Evolutionary conservation across 225 moss, liverwort and hornwort genomes (phyloP).

Genomic region (Bryum argenteum): DNA sequence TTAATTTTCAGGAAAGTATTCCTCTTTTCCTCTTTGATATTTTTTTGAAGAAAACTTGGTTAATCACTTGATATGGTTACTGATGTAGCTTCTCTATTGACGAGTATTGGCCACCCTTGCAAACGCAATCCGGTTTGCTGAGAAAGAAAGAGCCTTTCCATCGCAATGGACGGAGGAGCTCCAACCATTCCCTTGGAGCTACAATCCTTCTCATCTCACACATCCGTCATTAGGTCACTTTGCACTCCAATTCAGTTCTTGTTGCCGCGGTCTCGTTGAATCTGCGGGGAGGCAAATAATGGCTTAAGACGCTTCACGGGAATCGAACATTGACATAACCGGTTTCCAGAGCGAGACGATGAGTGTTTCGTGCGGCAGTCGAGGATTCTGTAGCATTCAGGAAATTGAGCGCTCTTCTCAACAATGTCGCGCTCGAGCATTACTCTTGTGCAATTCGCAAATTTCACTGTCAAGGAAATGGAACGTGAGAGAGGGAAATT

Average conservation of each 20-base stretch:
- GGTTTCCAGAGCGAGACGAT: slow-evolving; percentile 27
- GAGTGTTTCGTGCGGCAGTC: slow-evolving; percentile 27
- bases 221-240: slow-evolving; percentile 6
- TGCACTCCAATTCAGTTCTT: neutral
- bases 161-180: slow-evolving; percentile 19
- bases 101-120: slow-evolving; percentile 7
- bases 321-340: neutral
- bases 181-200: slow-evolving; percentile 13
- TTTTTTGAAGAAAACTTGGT: no score
- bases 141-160: slow-evolving; percentile 1
- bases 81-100: no score
- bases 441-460: slow-evolving; percentile 9
- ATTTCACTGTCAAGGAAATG: slow-evolving; percentile 26
- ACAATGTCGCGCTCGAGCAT: slow-evolving; percentile 21
- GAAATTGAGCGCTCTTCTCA: slow-evolving; percentile 19
- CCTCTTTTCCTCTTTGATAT: no score
- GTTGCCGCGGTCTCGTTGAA: neutral
- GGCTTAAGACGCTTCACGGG: slow-evolving; percentile 20
- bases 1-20: no score
- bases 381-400: slow-evolving; percentile 17
- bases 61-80: no score
- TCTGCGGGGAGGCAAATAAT: neutral
- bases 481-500: slow-evolving; percentile 21
- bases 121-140: slow-evolving; percentile 27
- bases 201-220: neutral